A percentile compares a stretch with the other conserved stretches of the same genome.
Evolutionary conservation across 2,329 filamentous ascomycete genomes (phyloP).

Genomic region (Clonostachys solani): DNA sequence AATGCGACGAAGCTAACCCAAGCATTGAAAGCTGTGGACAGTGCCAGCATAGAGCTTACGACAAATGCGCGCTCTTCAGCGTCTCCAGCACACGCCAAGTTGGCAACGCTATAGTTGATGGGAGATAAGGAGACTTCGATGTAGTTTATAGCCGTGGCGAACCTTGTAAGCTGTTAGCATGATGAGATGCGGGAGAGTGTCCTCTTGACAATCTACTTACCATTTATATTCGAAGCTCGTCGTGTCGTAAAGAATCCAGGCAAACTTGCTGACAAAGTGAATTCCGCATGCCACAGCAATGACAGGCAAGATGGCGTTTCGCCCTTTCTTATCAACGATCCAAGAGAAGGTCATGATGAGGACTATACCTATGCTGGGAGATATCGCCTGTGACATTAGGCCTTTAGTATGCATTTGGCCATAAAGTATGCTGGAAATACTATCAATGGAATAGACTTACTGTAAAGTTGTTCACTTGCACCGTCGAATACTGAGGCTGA

Average conservation of each 20-base stretch:
- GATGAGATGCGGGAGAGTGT: not conserved
- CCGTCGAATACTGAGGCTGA: not conserved
- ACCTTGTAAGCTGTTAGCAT: not conserved
- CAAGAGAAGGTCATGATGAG: not conserved
- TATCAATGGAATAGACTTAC: not conserved
- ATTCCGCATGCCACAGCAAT: not conserved
- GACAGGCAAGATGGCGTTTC: not conserved
- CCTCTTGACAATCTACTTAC: not conserved
- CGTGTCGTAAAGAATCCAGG: not conserved
- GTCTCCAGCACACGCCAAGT: not conserved
- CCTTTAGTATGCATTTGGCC: not conserved
- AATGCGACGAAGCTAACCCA: slow-evolving; percentile 25
- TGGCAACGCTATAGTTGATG: not conserved
- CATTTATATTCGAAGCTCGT: not conserved
- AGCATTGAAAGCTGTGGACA: slow-evolving; percentile 28
- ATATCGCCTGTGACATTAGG: not conserved
- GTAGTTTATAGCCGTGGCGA: not conserved
- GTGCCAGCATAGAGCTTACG: slow-evolving; percentile 25
- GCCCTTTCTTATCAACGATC: not conserved
- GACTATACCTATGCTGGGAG: not conserved
- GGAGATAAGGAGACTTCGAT: not conserved
- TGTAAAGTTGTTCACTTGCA: not conserved
- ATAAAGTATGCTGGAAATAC: too few relatives aligned
- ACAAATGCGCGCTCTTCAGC: not conserved
- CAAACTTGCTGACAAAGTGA: not conserved